phyloP scores from a whole-genome alignment of 1,284 basidiomycete genomes.

The Leccinum pachyderme region DNA sequence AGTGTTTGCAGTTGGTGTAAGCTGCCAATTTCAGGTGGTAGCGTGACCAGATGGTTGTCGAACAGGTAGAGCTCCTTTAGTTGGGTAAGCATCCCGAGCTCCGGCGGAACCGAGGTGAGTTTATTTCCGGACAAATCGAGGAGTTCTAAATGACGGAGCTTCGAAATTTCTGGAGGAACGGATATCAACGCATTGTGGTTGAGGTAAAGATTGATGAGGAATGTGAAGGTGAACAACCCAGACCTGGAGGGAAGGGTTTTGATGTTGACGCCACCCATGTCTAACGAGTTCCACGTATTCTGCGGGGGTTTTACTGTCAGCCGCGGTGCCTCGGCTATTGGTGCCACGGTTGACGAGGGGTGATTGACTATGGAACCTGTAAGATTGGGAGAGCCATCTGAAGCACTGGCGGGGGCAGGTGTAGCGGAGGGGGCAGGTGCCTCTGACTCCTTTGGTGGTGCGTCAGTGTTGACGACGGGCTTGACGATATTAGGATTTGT shows the following conservation, averaged over 20 bases:
- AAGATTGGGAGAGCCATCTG: constrained; percentile 38
- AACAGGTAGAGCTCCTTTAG: constrained; percentile 94
- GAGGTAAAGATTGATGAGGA: constrained; percentile 93
- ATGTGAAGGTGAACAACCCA: constrained; percentile 88
- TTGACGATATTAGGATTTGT: constrained; percentile 74
- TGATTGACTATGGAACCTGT: constrained; percentile 50
- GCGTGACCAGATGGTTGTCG: constrained; percentile 86
- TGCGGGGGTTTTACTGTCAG: constrained; percentile 59
- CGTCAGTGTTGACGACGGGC: constrained; percentile 38
- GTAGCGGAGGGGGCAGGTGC: constrained; percentile 26
- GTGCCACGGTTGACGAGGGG: constrained; percentile 71
- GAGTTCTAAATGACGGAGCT: constrained; percentile 83
- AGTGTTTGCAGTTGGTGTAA: constrained; percentile 92
- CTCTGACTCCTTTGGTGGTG: constrained; percentile 27
- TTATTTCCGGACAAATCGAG: constrained; percentile 94
- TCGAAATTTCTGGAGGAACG: constrained; percentile 83
- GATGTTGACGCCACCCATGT: constrained; percentile 94
- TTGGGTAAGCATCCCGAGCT: constrained; percentile 88
- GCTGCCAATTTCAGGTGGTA: constrained; percentile 88
- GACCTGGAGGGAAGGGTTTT: constrained; percentile 86
- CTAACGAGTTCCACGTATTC: constrained; percentile 87
- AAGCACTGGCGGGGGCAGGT: constrained; percentile 39
- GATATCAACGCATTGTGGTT: constrained; percentile 90
- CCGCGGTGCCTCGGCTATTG: constrained; percentile 61
- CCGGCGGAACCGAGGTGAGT: constrained; percentile 77